Percentiles rank a stretch among this genome's conserved stretches.
phyloP scores from a whole-genome alignment of 352 stramenopile genomes.

The Globisporangium cystogenes region DNA sequence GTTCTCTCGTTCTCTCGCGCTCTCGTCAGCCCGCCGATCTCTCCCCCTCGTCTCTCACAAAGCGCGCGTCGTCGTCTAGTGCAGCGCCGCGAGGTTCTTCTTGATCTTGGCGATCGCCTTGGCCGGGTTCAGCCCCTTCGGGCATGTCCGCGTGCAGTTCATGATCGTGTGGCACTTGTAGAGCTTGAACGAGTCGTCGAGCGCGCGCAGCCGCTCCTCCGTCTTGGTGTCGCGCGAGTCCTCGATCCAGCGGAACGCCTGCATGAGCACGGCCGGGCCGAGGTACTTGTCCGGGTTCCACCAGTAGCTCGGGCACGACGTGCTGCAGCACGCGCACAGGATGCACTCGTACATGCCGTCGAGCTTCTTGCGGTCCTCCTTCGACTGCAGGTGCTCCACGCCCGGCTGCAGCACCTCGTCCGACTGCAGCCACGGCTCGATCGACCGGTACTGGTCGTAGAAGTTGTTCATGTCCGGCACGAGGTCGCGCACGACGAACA shows the following conservation, averaged over 20 bases:
- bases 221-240: constrained; percentile 98
- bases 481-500: constrained; percentile 99
- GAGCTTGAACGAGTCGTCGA: constrained; percentile 99
- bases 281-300: constrained; percentile 98
- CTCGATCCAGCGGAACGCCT: constrained; percentile 98
- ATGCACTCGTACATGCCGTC: constrained; percentile 99
- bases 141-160: constrained; percentile 99
- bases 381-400: constrained; percentile 84
- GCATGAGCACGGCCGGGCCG: constrained; percentile 89
- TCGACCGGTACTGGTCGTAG: constrained; percentile 97
- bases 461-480: constrained; percentile 99
- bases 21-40: neutral
- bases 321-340: constrained; percentile 98
- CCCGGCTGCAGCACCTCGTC: constrained; percentile 85
- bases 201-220: constrained; percentile 90
- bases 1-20: too few relatives aligned
- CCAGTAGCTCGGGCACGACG: constrained; percentile 99
- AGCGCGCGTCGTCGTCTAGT: constrained; percentile 30
- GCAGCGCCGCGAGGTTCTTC: constrained; percentile 86
- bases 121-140: constrained; percentile 99
- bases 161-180: constrained; percentile 99
- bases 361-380: constrained; percentile 98
- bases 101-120: constrained; percentile 99
- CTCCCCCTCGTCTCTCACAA: neutral
- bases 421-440: constrained; percentile 99